phyloP scores from a whole-genome alignment of 768 basidiomycete genomes.

The Russula griseocarnosa region DNA sequence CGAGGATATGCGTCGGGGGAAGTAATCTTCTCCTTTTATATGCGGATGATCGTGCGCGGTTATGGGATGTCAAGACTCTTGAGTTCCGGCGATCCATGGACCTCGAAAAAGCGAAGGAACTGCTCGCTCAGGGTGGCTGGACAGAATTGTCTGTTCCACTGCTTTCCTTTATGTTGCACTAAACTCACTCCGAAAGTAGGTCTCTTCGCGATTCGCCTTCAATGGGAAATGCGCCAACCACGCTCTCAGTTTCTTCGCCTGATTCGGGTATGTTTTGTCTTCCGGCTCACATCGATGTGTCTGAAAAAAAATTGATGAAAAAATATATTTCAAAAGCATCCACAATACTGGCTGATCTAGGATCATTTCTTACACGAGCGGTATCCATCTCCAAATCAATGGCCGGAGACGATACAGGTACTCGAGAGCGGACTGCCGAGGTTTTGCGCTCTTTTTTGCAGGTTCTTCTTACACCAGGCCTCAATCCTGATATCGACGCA shows the following conservation, averaged over 20 bases:
- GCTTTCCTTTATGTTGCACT: neutral
- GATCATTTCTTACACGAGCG: constrained; percentile 27
- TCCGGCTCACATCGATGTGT: neutral
- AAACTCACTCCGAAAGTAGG: constrained; percentile 11
- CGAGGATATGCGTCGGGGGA: constrained; percentile 57
- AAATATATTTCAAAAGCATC: constrained; percentile 27
- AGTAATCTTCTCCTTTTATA: constrained; percentile 76
- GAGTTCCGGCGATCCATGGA: constrained; percentile 86
- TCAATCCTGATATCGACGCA: constrained; percentile 66
- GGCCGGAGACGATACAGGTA: constrained; percentile 28
- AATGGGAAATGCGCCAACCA: neutral
- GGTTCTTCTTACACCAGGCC: constrained; percentile 59
- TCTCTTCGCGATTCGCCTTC: constrained; percentile 9
- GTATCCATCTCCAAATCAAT: constrained; percentile 23
- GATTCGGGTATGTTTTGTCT: constrained; percentile 30
- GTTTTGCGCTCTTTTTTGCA: constrained; percentile 60
- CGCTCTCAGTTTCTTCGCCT: constrained; percentile 14
- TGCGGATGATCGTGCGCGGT: constrained; percentile 65
- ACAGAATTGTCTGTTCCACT: constrained; percentile 51
- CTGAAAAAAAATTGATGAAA: neutral
- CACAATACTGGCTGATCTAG: constrained; percentile 34
- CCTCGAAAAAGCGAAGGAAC: constrained; percentile 68
- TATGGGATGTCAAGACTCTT: constrained; percentile 81
- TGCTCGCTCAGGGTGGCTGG: constrained; percentile 73
- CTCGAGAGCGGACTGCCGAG: constrained; percentile 44